Evolutionary conservation across 441 rosid species (phyloP), one percentile per base, ranked within the genome.

Genomic region (Populus hybrid): DNA sequence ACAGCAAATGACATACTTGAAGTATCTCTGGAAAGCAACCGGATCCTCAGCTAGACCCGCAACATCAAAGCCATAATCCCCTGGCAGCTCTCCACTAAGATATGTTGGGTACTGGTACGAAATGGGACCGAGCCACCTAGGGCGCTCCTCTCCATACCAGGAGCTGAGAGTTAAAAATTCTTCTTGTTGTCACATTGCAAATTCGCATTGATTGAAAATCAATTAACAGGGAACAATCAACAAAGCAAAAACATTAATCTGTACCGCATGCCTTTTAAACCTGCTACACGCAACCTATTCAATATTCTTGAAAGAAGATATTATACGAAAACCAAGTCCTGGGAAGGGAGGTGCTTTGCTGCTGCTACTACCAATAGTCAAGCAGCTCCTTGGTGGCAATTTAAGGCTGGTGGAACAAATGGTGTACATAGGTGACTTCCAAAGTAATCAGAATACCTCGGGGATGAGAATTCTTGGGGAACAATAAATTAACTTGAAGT

Each of bases 61-160:
- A 73, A 95, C 80, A 76, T 95, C 99, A 79, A 93, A 95, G 73
- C 97, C 99, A 80, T 95, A 95, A 85, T 95, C 99, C 2, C 99
- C 98, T 34, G 98, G 98, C 10, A 91, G 70, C 26, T 95, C 92
- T 74, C 99, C 99, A 1, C 87, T 85, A 40, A 95, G 96, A 82
- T 95, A 79, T 18, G 85, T 50, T 9, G 98, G 98, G 75, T 93
- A 95, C 63, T 88, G 87, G 78, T 84, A 95, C 11, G 94, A 90
- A 76, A 95, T 85, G 64, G 98, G 95, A 81, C 98, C 99, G 84
- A 95, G 94, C 99, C 99, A 95, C 59, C 92, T 90, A 0, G 99
- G 99, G 64, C 98, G 92, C 35, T 82, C 88, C 81, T 91, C 89
- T 72, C 99, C 99, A 68, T 95, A 92, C 97, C 98, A 93, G 73